These are phyloP conservation scores for Penicillium roqueforti DNA, from an alignment of 495 filamentous ascomycete species.

Conservation along the genomic window DNA sequence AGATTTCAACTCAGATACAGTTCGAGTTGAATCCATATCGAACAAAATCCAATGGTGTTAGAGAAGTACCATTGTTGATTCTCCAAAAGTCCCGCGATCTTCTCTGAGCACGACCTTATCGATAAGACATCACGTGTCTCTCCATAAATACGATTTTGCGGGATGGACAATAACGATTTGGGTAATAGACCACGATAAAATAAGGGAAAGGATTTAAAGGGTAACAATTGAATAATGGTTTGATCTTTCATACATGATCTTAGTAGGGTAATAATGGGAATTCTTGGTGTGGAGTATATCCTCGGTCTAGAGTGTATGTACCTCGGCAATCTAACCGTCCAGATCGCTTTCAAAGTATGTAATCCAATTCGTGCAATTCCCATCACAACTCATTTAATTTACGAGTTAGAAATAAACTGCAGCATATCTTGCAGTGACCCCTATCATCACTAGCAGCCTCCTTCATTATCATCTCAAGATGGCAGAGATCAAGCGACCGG, in stretches of 20 bases:
- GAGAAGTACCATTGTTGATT: conserved; percentile 1
- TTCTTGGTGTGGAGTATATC: conserved; percentile 1
- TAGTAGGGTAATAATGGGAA: neutral
- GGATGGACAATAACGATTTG: neutral
- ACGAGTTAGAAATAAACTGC: neutral
- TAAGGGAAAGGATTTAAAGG: neutral
- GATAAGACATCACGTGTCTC: conserved; percentile 6
- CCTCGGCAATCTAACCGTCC: conserved; percentile 20
- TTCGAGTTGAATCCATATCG: conserved; percentile 43
- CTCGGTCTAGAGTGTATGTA: conserved; percentile 15
- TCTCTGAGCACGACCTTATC: conserved; percentile 2
- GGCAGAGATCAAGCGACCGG: conserved; percentile 49
- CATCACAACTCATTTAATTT: neutral
- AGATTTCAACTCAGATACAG: conserved; percentile 60
- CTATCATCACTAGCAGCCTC: neutral
- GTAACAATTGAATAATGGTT: neutral
- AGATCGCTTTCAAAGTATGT: conserved; percentile 6
- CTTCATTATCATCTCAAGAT: conserved; percentile 18
- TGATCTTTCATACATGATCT: neutral
- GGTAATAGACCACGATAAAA: neutral
- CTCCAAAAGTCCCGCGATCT: conserved; percentile 6
- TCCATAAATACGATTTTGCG: neutral
- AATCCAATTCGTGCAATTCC: conserved; percentile 7
- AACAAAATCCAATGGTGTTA: conserved; percentile 6
- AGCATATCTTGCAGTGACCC: neutral